A percentile compares a stretch with the other conserved stretches of the same genome.
These are phyloP conservation scores for Fusarium nelsonii DNA, from an alignment of 2,329 filamentous ascomycete species.

Conservation along the genomic window DNA sequence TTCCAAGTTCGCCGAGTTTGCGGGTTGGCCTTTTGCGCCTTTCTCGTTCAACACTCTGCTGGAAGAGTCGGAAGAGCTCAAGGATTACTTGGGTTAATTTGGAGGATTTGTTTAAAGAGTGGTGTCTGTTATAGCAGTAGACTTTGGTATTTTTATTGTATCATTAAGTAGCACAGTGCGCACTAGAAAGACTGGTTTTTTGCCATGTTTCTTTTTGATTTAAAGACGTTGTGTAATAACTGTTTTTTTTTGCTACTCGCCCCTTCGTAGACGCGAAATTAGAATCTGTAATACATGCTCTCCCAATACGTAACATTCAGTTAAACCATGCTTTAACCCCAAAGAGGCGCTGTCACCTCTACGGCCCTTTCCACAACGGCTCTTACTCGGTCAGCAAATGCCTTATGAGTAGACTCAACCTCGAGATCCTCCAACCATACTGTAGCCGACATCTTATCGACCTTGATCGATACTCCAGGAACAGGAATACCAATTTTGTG, in stretches of 20 bases:
- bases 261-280: neutral
- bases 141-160: conserved; percentile 52
- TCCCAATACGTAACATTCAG: neutral
- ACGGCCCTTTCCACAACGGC: conserved; percentile 91
- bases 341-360: conserved; percentile 85
- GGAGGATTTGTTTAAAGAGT: conserved; percentile 15
- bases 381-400: conserved; percentile 85
- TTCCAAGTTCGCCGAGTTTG: conserved; percentile 96
- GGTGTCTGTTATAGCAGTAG: conserved; percentile 46
- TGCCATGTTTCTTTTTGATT: conserved; percentile 17
- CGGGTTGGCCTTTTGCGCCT: conserved; percentile 86
- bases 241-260: neutral
- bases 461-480: conserved; percentile 85
- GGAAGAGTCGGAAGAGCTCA: conserved; percentile 80
- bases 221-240: neutral
- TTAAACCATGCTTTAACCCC: conserved; percentile 57
- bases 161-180: conserved; percentile 47
- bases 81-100: conserved; percentile 64
- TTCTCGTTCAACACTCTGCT: conserved; percentile 88
- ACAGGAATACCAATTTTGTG: conserved; percentile 90
- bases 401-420: conserved; percentile 84
- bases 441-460: conserved; percentile 87
- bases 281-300: neutral
- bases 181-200: conserved; percentile 42
- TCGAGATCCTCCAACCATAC: conserved; percentile 94